phyloP scores from a whole-genome alignment of 2,329 filamentous ascomycete genomes.

The Myrmaecium sp. region DNA sequence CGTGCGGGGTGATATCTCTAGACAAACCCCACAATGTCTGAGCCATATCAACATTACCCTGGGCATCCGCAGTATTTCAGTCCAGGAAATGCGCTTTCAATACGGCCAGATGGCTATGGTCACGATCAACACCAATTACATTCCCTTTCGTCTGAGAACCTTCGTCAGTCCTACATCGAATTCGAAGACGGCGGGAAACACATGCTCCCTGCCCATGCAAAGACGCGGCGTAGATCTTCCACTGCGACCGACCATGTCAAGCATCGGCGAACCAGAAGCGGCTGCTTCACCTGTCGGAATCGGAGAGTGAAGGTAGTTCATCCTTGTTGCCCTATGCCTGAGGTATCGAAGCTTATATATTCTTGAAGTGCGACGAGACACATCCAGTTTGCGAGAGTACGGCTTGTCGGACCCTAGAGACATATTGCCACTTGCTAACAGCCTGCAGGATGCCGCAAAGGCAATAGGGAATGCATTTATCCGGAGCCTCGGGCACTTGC shows the following conservation, averaged over 20 bases:
- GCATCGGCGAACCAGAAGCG: constrained; percentile 81
- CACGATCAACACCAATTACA: constrained; percentile 11
- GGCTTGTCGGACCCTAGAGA: constrained; percentile 12
- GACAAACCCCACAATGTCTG: too few relatives aligned
- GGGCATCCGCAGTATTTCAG: too few relatives aligned
- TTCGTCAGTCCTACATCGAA: constrained; percentile 17
- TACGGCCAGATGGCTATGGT: constrained; percentile 12
- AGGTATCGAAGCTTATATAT: constrained; percentile 4
- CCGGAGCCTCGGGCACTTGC: constrained; percentile 49
- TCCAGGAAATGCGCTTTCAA: too few relatives aligned
- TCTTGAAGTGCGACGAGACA: constrained; percentile 65
- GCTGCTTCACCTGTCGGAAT: constrained; percentile 82
- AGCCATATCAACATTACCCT: too few relatives aligned
- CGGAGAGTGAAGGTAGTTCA: constrained; percentile 57
- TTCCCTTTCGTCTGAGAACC: constrained; percentile 15
- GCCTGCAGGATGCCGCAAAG: constrained; percentile 65
- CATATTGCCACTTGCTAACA: constrained; percentile 7
- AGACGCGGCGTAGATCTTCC: constrained; percentile 14
- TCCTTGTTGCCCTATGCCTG: neutral
- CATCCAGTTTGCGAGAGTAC: constrained; percentile 67
- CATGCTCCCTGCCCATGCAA: constrained; percentile 10
- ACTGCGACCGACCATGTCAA: constrained; percentile 54
- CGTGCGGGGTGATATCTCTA: too few relatives aligned
- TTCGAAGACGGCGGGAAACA: constrained; percentile 17
- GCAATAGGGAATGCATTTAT: constrained; percentile 77